Conservation (phyloP, 1,284 basidiomycete species). For the Moniliophthora roreri region DNA sequence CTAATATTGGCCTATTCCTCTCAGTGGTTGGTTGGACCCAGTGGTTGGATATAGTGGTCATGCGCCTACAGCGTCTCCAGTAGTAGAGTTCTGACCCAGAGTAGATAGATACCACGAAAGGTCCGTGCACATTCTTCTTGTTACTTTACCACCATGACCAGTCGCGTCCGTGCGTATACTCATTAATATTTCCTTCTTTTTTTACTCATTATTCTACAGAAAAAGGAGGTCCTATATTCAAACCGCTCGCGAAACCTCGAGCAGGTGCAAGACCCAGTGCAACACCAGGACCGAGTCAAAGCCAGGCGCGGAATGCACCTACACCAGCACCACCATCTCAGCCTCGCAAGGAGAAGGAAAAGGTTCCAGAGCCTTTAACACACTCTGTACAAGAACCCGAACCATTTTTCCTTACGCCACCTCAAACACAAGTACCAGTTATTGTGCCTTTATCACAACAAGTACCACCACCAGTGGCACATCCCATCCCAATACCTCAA, state of each 20-base stretch:
- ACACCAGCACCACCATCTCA: background rate
- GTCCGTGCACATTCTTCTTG: slow-evolving; percentile 20
- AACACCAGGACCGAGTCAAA: slow-evolving; percentile 15
- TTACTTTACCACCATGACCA: slow-evolving; percentile 51
- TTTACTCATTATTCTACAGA: slow-evolving; percentile 40
- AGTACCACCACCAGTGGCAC: too few species aligned
- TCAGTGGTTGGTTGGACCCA: too few species aligned
- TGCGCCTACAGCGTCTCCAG: too few species aligned
- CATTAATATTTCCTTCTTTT: slow-evolving; percentile 3
- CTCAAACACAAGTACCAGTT: background rate
- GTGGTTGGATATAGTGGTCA: too few species aligned
- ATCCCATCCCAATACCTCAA: too few species aligned
- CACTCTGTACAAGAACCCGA: background rate
- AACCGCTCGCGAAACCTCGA: slow-evolving; percentile 58
- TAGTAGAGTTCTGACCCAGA: too few species aligned
- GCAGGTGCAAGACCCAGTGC: slow-evolving; percentile 32
- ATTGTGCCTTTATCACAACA: background rate
- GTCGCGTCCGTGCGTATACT: slow-evolving; percentile 68
- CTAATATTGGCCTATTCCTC: too few species aligned
- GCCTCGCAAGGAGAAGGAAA: background rate
- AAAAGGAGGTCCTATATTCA: slow-evolving; percentile 70
- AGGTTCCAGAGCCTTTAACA: background rate
- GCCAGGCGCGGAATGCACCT: slow-evolving; percentile 3
- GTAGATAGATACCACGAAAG: too few species aligned
- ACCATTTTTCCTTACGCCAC: background rate